phyloP scores from a whole-genome alignment of 2,329 filamentous ascomycete genomes.

The Colletotrichum melonis region DNA sequence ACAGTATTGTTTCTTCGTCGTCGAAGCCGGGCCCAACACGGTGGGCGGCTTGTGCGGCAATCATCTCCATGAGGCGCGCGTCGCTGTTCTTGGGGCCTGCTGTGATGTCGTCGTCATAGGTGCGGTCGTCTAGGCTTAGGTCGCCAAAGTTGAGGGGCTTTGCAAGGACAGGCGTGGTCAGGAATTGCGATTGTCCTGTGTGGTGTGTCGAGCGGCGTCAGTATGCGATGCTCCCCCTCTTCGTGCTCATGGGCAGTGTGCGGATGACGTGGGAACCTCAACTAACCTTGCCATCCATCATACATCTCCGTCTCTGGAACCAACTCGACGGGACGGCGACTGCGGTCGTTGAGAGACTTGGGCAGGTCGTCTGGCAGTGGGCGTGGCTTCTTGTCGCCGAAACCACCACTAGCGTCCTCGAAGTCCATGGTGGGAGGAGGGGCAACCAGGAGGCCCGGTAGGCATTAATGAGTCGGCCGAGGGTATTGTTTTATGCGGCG shows the following conservation, averaged over 20 bases:
- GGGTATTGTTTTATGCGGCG: slow-evolving; percentile 26
- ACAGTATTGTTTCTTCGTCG: slow-evolving; percentile 83
- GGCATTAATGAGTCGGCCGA: slow-evolving; percentile 29
- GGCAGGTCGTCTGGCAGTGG: slow-evolving; percentile 86
- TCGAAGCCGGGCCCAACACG: slow-evolving; percentile 78
- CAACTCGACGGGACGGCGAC: slow-evolving; percentile 72
- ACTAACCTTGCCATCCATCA: slow-evolving; percentile 94
- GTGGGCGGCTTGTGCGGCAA: slow-evolving; percentile 91
- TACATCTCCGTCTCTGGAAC: slow-evolving; percentile 94
- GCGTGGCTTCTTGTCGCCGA: slow-evolving; percentile 57
- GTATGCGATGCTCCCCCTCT: not conserved
- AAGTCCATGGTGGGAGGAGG: slow-evolving; percentile 68
- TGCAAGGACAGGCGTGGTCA: slow-evolving; percentile 86
- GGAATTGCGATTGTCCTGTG: slow-evolving; percentile 95
- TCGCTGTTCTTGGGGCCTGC: slow-evolving; percentile 80
- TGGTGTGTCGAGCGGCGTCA: slow-evolving; percentile 16
- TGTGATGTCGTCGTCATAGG: slow-evolving; percentile 72
- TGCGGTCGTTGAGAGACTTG: slow-evolving; percentile 89
- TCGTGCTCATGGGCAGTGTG: not conserved
- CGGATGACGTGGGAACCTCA: not conserved
- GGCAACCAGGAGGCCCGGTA: slow-evolving; percentile 41
- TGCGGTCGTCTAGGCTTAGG: slow-evolving; percentile 82
- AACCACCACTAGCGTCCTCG: slow-evolving; percentile 58
- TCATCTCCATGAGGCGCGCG: slow-evolving; percentile 91
- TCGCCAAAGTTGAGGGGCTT: slow-evolving; percentile 86